Evolutionary conservation across 2,329 filamentous ascomycete species (phyloP).

Genomic region (Phaeosphaeriaceae sp.): DNA sequence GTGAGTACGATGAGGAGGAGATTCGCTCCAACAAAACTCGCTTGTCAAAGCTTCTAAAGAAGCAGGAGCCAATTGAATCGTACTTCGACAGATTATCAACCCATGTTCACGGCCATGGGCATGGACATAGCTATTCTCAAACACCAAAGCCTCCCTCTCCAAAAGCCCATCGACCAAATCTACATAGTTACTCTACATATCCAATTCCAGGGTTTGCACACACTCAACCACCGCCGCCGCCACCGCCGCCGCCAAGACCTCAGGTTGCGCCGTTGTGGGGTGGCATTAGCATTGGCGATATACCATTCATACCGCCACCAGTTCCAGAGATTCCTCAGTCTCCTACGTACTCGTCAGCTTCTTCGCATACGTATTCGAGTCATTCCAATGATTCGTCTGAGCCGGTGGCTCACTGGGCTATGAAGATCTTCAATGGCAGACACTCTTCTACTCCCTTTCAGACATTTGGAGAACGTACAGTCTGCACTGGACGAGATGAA

Average conservation of each 20-base stretch:
- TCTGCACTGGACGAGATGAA: conserved; percentile 46
- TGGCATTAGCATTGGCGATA: conserved; percentile 31
- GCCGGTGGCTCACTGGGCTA: conserved; percentile 51
- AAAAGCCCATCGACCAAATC: conserved; percentile 32
- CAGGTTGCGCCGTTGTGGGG: conserved; percentile 27
- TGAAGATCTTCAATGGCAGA: conserved; percentile 52
- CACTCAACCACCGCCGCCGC: conserved; percentile 13
- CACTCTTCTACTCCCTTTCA: conserved; percentile 48
- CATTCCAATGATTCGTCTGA: conserved; percentile 43
- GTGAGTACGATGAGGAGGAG: conserved; percentile 38
- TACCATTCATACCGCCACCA: conserved; percentile 43
- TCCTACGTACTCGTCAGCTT: conserved; percentile 52
- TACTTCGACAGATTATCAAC: conserved; percentile 38
- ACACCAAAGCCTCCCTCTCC: conserved; percentile 40
- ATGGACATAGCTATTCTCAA: conserved; percentile 20
- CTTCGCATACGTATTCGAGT: conserved; percentile 49
- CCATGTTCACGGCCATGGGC: background rate
- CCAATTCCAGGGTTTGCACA: conserved; percentile 24
- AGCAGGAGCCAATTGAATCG: conserved; percentile 43
- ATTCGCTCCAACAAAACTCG: conserved; percentile 34
- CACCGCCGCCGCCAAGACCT: conserved; percentile 14
- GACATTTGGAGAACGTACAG: conserved; percentile 38
- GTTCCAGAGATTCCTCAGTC: conserved; percentile 50
- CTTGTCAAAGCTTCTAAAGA: conserved; percentile 42
- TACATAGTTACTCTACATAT: conserved; percentile 37